Evolutionary conservation across 2,329 filamentous ascomycete genomes (phyloP).

Genomic region (Elsinoe perseae): DNA sequence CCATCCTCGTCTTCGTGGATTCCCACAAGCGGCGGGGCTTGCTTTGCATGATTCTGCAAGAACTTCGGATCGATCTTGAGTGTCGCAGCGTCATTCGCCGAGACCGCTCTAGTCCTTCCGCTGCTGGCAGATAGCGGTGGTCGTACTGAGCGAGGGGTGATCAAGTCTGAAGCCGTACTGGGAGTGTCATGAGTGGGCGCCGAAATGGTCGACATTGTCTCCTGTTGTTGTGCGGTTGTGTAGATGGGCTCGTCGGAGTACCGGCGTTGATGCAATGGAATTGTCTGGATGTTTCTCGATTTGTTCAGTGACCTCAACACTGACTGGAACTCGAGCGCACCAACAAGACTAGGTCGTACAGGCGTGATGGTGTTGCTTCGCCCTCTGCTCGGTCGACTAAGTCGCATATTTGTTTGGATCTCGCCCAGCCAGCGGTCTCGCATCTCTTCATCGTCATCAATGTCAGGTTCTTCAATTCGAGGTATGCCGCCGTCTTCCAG

Average conservation of each 20-base stretch:
- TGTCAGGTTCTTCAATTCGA: constrained; percentile 47
- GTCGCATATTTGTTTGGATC: constrained; percentile 85
- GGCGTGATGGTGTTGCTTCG: constrained; percentile 70
- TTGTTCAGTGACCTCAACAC: constrained; percentile 80
- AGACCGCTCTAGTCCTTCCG: constrained; percentile 45
- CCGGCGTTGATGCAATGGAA: constrained; percentile 60
- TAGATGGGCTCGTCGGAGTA: constrained; percentile 58
- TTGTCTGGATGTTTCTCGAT: constrained; percentile 66
- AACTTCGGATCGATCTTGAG: constrained; percentile 37
- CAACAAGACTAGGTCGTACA: constrained; percentile 86
- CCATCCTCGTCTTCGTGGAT: constrained; percentile 23
- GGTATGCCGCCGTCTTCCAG: constrained; percentile 48
- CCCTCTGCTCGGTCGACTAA: constrained; percentile 59
- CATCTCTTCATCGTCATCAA: constrained; percentile 57
- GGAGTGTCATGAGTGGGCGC: constrained; percentile 38
- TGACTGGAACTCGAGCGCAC: constrained; percentile 86
- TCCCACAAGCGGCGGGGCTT: constrained; percentile 12
- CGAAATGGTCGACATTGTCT: constrained; percentile 42
- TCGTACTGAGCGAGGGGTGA: constrained; percentile 8
- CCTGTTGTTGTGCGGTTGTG: constrained; percentile 39
- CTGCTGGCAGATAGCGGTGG: constrained; percentile 15
- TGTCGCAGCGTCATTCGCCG: constrained; percentile 49
- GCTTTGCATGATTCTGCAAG: constrained; percentile 11
- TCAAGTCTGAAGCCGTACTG: constrained; percentile 20
- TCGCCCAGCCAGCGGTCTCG: constrained; percentile 63